These are phyloP conservation scores for Bisporella sp. DNA, from an alignment of 2,329 filamentous ascomycete genomes.

Conservation along the genomic window DNA sequence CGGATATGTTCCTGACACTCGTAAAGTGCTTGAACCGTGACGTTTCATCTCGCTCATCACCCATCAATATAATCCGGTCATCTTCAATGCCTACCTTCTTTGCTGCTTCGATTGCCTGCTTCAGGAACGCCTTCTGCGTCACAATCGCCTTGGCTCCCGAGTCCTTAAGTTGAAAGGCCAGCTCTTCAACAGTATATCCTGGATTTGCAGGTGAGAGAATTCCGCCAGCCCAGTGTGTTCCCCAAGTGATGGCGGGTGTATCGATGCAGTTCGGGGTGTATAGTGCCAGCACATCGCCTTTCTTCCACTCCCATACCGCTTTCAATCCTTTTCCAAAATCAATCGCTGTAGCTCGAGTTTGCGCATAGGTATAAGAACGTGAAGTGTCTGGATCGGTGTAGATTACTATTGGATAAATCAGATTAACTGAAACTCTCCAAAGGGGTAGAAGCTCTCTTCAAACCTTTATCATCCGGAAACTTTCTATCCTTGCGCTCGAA, in stretches of 20 bases:
- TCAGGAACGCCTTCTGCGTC: slow-evolving; percentile 63
- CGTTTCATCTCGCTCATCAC: slow-evolving; percentile 53
- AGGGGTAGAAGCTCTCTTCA: slow-evolving; percentile 15
- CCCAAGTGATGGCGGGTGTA: slow-evolving; percentile 69
- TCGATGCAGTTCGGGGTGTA: slow-evolving; percentile 86
- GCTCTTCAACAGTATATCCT: slow-evolving; percentile 74
- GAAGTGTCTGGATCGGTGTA: slow-evolving; percentile 66
- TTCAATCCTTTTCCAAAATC: slow-evolving; percentile 41
- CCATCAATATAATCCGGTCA: slow-evolving; percentile 69
- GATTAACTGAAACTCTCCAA: background rate
- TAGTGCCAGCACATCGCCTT: slow-evolving; percentile 74
- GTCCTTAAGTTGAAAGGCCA: slow-evolving; percentile 78
- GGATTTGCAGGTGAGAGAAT: slow-evolving; percentile 82
- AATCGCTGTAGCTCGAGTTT: slow-evolving; percentile 54
- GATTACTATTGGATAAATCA: slow-evolving; percentile 46
- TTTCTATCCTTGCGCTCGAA: slow-evolving; percentile 60
- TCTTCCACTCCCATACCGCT: slow-evolving; percentile 68
- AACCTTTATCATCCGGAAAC: slow-evolving; percentile 68
- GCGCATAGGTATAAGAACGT: slow-evolving; percentile 57
- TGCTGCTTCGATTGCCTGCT: slow-evolving; percentile 61
- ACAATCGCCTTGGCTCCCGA: slow-evolving; percentile 67
- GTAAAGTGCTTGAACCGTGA: slow-evolving; percentile 63
- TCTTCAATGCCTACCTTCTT: slow-evolving; percentile 61
- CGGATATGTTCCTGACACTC: slow-evolving; percentile 31
- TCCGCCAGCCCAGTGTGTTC: slow-evolving; percentile 76